Conservation (phyloP, 371 early-diverging fungal genomes). For the Funneliformis caledonium region DNA sequence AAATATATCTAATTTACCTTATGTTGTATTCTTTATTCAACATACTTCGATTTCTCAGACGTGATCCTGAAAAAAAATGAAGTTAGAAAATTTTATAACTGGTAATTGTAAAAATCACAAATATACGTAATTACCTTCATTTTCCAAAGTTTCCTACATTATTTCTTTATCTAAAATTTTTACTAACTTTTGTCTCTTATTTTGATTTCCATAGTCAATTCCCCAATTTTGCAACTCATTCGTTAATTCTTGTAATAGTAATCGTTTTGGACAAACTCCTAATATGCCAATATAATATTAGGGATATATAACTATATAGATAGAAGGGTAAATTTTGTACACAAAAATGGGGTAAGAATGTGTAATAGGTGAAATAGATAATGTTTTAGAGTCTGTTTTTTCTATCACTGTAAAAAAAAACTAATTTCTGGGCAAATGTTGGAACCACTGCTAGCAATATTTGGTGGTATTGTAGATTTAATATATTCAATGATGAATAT, state of each 20-base stretch:
- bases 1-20: background rate
- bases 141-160: background rate
- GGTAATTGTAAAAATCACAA: background rate
- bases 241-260: background rate
- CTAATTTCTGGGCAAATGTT: too few species aligned
- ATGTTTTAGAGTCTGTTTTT: too few species aligned
- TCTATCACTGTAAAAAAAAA: too few species aligned
- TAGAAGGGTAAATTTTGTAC: too few species aligned
- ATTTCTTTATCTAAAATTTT: slow-evolving; percentile 14
- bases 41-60: background rate
- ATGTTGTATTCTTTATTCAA: background rate
- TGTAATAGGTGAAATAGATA: too few species aligned
- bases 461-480: too few species aligned
- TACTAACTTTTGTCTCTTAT: slow-evolving; percentile 12
- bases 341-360: too few species aligned
- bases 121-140: background rate
- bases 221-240: background rate
- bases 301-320: too few species aligned
- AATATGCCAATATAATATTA: background rate
- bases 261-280: background rate
- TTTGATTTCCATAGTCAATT: slow-evolving; percentile 12
- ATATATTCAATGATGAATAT: background rate
- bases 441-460: too few species aligned
- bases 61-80: too few species aligned
- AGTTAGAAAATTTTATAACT: background rate